A percentile compares a stretch with the other conserved stretches of the same genome.
Conservation (phyloP, 2,329 filamentous ascomycete genomes). For the Fusarium hostae region DNA sequence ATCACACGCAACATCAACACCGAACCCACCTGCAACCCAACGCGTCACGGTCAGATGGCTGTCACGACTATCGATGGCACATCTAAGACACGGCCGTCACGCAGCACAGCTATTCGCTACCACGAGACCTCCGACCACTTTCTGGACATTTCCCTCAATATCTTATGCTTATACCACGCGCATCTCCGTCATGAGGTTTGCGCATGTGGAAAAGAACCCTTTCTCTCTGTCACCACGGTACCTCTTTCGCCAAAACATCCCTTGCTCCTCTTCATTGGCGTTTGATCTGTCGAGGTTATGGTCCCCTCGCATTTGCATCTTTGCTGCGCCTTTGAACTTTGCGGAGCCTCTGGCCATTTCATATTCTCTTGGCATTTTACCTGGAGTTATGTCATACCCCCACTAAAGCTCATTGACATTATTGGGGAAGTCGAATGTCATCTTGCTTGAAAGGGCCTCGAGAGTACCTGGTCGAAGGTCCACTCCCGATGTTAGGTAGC, state of each 20-base stretch:
- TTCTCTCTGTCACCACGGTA: background rate
- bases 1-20: constrained; percentile 28
- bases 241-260: constrained; percentile 1
- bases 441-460: constrained; percentile 43
- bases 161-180: constrained; percentile 34
- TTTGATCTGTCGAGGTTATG: constrained; percentile 26
- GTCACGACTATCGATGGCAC: constrained; percentile 31
- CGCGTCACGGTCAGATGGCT: constrained; percentile 29
- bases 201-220: constrained; percentile 23
- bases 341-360: constrained; percentile 36
- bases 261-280: constrained; percentile 5
- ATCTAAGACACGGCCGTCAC: constrained; percentile 44
- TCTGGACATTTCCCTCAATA: constrained; percentile 29
- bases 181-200: constrained; percentile 37
- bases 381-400: constrained; percentile 46
- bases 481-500: constrained; percentile 33
- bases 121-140: constrained; percentile 41
- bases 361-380: constrained; percentile 19
- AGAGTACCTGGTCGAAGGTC: constrained; percentile 38
- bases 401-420: constrained; percentile 32
- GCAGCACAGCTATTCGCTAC: constrained; percentile 36
- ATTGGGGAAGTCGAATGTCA: constrained; percentile 46
- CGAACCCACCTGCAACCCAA: constrained; percentile 28
- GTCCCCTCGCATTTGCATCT: constrained; percentile 34
- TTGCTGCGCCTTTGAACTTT: constrained; percentile 35